Evolutionary conservation across 2,329 filamentous ascomycete species (phyloP), one percentile per base, ranked within the genome.

Genomic region (Fonsecaea pugnacius): DNA sequence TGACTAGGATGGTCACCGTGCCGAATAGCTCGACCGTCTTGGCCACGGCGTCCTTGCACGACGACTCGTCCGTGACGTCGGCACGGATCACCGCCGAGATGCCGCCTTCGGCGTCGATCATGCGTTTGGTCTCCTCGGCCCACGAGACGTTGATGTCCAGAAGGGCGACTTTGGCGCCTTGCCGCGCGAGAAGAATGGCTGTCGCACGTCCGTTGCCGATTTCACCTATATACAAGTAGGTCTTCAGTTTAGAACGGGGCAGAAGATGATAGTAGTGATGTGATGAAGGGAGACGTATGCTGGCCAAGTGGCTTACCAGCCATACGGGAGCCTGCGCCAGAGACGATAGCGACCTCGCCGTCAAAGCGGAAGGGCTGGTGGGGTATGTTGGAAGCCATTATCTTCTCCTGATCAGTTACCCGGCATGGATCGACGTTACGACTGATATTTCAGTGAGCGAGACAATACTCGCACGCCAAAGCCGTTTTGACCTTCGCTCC

Each of bases 151-250:
- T 54, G 18, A 46, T 54, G 35, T 64, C 62, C 4, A 64, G 32
- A 4, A 53, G 48, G 18, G 48, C 52, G 27, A 64, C 62, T 33
- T 64, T 64, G 18, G 62, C 62, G 43, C 62, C 62, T 30, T 53
- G 46, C 38, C 48, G 21, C 4, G 62, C 62, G 14, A 64, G 58
- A 5, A 64, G 30, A 7, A 64, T 64, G 30, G 62, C 62, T 4
- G 62, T 46, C 21, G 62, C 62, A 18, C 62, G 57, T 12, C 62
- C 62, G 38, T 52, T 64, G 32, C 62, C 62, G 36, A 64, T 64
- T 59, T 59, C 57, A 12, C 57, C 16, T 21, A 33, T 4, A n/a
- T 4, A 3, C 27, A 27, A 27, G 27, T 30, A 14, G 24, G 14
- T 50, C 12, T 18, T 9, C 32, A 21, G 10, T 21, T n/a, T 35